A percentile compares a stretch with the other conserved stretches of the same genome.
These are phyloP conservation scores for Forsythia suspensa DNA, from an alignment of 257 asterid genomes.

Conservation along the genomic window DNA sequence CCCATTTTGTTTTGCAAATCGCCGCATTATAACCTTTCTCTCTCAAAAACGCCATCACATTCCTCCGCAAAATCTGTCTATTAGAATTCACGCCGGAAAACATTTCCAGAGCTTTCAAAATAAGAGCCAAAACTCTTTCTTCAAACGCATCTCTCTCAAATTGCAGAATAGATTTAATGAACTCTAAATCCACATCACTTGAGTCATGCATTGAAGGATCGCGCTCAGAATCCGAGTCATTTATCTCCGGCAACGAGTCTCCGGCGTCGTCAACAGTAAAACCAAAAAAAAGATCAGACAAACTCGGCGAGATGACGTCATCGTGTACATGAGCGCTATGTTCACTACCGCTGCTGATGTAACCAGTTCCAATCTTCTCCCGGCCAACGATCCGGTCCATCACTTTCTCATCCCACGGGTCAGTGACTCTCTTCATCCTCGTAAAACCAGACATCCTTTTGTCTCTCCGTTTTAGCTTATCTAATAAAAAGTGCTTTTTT, in stretches of 20 bases:
- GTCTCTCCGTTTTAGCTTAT: neutral
- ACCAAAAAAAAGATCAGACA: constrained; percentile 8
- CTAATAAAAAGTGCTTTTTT: too few species aligned
- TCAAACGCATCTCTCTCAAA: constrained; percentile 40
- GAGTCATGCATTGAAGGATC: constrained; percentile 27
- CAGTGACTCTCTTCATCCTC: constrained; percentile 50
- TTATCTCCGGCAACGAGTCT: neutral
- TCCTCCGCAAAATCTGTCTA: constrained; percentile 36
- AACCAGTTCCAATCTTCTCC: constrained; percentile 32
- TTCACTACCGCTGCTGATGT: constrained; percentile 81
- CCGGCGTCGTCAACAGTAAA: constrained; percentile 28
- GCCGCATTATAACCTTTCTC: constrained; percentile 73
- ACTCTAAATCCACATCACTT: constrained; percentile 22
- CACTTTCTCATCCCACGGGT: constrained; percentile 47
- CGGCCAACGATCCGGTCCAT: constrained; percentile 65
- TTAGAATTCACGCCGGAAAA: constrained; percentile 33
- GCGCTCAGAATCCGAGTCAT: constrained; percentile 37
- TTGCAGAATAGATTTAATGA: constrained; percentile 20
- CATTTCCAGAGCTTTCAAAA: constrained; percentile 34
- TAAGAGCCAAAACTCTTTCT: constrained; percentile 35
- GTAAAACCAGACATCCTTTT: constrained; percentile 25
- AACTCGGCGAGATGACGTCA: constrained; percentile 41
- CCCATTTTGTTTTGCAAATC: constrained; percentile 81
- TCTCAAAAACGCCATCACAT: constrained; percentile 64
- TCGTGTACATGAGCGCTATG: constrained; percentile 47